Evolutionary conservation across 2,329 filamentous ascomycete species (phyloP).

Genomic region (Clathrospora elynae): DNA sequence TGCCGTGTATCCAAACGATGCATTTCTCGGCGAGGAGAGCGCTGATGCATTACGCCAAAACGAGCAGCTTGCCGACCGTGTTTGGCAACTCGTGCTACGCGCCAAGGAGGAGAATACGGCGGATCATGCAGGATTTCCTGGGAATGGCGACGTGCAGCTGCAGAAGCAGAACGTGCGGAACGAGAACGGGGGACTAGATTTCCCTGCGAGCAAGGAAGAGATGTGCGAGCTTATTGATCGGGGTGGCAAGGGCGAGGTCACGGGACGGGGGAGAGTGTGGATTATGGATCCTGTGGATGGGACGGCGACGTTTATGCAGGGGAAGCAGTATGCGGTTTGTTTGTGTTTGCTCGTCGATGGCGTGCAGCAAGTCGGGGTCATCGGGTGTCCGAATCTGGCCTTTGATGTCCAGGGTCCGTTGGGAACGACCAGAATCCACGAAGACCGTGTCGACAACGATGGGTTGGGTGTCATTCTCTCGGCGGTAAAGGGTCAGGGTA

Average conservation of each 20-base stretch:
- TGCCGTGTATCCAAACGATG: conserved; percentile 59
- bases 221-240: conserved; percentile 67
- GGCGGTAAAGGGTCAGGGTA: conserved; percentile 55
- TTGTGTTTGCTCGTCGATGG: conserved; percentile 64
- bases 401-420: conserved; percentile 38
- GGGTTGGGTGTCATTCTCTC: conserved; percentile 54
- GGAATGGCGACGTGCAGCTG: conserved; percentile 30
- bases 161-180: conserved; percentile 10
- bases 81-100: conserved; percentile 60
- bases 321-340: conserved; percentile 67
- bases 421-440: conserved; percentile 31
- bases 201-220: conserved; percentile 56
- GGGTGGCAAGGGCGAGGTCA: conserved; percentile 59
- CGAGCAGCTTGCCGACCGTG: conserved; percentile 55
- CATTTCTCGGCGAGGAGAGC: conserved; percentile 67
- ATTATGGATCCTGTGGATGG: conserved; percentile 69
- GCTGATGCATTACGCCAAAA: conserved; percentile 59
- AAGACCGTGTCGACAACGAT: conserved; percentile 51
- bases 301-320: conserved; percentile 65
- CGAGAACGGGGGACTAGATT: conserved; percentile 19
- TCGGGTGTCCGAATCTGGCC: conserved; percentile 67
- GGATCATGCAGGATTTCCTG: conserved; percentile 31
- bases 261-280: conserved; percentile 59
- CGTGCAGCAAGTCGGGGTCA: conserved; percentile 61
- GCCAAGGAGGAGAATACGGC: conserved; percentile 27